Evolutionary conservation across 805 yeast species (phyloP).

Genomic region (Starmerella gropengiesseri): DNA sequence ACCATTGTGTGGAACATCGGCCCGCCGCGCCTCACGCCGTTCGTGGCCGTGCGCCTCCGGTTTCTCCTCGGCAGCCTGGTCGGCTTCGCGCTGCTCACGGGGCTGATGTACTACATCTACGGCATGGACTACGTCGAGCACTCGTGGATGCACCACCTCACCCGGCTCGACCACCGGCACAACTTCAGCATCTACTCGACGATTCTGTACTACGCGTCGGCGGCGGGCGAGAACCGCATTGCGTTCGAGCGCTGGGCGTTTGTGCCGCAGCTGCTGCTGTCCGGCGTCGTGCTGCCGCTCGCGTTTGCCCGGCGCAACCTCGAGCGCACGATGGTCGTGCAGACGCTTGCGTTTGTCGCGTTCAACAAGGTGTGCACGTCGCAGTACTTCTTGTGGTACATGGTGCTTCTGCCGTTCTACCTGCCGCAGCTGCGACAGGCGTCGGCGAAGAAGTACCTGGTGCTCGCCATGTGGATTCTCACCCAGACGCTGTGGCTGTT

Average conservation of each 20-base stretch:
- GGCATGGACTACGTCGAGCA: constrained; percentile 68
- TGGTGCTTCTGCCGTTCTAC: constrained; percentile 71
- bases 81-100: constrained; percentile 41
- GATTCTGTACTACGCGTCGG: constrained; percentile 37
- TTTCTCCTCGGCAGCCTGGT: constrained; percentile 35
- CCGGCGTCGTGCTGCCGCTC: constrained; percentile 50
- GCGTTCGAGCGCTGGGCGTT: constrained; percentile 45
- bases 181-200: constrained; percentile 84
- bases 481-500: constrained; percentile 71
- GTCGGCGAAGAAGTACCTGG: constrained; percentile 21
- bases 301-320: constrained; percentile 36
- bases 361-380: constrained; percentile 82
- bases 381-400: constrained; percentile 92
- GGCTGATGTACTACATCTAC: constrained; percentile 53
- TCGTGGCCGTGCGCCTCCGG: constrained; percentile 36
- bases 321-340: constrained; percentile 52
- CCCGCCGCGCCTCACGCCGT: constrained; percentile 15
- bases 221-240: constrained; percentile 21
- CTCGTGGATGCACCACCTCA: constrained; percentile 72
- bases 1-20: constrained; percentile 43
- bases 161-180: constrained; percentile 84
- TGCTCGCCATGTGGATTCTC: constrained; percentile 48
- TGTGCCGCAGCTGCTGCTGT: constrained; percentile 63
- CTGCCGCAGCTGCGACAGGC: constrained; percentile 39
- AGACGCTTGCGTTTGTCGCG: constrained; percentile 66